Evolutionary conservation across 2,329 filamentous ascomycete species (phyloP), one percentile per base, ranked within the genome.

Genomic region (Hymenoscyphus fructigenus): DNA sequence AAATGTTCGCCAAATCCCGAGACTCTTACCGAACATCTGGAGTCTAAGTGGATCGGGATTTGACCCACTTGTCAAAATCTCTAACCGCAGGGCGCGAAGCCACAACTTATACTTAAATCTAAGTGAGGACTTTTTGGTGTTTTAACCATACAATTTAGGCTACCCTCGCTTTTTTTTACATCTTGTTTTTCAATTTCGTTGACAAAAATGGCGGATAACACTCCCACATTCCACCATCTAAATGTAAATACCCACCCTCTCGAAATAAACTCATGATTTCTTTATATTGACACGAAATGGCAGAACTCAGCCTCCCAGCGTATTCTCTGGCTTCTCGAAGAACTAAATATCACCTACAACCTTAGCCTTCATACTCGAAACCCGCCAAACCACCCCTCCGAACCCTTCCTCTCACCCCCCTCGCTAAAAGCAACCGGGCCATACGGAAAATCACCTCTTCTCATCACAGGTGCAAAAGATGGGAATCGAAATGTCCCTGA

Each of bases 401-500:
- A 96, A 32, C 91, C 96, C 4, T 60, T 60, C 38, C 36, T 26
- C 38, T 47, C 59, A 5, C 60, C 60, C 10, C 44, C 15, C 5
- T 32, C 26, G 5, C 73, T 90, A 91, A 0, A 82, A 97, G 23
- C 15, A 26, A 50, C 41, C 38, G 36, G 38, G 1, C 36, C 36
- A 23, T 60, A 47, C 3, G 93, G 93, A 69, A 96, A 96, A 76
- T 92, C 92, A 0, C 93, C 93, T 0, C 79, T 93, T 57, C 79
- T 97, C 69, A 69, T 74, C 53, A 74, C 74, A n/a, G 65, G 67
- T 17, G 71, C 73, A 41, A 72, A 70, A 1, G 59, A 60, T 32
- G 41, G 41, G 3, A 20, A 23, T 17, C 62, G 70, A 29, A 59
- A 69, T 4, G 68, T 78, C 50, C 67, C 71, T 14, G 76, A 78